phyloP scores from a whole-genome alignment of 805 yeast species.

The Wickerhamomyces bovis region DNA sequence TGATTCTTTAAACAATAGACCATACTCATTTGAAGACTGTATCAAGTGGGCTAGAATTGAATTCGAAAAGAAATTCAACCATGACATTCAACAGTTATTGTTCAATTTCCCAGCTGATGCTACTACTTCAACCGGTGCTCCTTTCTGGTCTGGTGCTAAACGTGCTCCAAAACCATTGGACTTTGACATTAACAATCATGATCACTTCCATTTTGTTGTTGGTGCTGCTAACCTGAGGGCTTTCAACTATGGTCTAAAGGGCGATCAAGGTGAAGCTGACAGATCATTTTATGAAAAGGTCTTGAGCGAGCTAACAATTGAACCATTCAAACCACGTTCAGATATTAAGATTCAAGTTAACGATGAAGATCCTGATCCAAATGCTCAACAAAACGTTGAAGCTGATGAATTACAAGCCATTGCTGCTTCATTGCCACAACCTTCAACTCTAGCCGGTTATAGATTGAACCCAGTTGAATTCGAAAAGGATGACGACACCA shows the following conservation, averaged over 20 bases:
- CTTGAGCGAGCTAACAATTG: constrained; percentile 42
- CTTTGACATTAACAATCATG: constrained; percentile 68
- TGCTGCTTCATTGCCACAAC: constrained; percentile 79
- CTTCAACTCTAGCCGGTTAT: constrained; percentile 83
- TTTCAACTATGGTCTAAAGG: constrained; percentile 82
- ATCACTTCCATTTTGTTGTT: constrained; percentile 77
- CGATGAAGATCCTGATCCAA: constrained; percentile 87
- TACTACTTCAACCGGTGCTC: constrained; percentile 80
- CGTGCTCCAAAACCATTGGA: constrained; percentile 86
- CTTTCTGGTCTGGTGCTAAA: constrained; percentile 97
- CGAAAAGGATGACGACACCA: constrained; percentile 96
- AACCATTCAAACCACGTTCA: constrained; percentile 69
- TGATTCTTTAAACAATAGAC: constrained; percentile 71
- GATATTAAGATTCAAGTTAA: constrained; percentile 77
- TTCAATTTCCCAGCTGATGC: constrained; percentile 96
- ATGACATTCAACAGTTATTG: constrained; percentile 84
- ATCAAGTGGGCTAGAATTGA: constrained; percentile 90
- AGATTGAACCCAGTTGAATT: constrained; percentile 86
- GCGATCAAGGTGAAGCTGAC: constrained; percentile 49
- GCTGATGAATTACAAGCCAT: constrained; percentile 60
- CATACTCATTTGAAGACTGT: constrained; percentile 88
- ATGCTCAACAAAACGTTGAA: constrained; percentile 45
- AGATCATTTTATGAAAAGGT: constrained; percentile 46
- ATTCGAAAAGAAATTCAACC: constrained; percentile 77
- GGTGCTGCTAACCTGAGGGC: constrained; percentile 93